A percentile compares a stretch with the other conserved stretches of the same genome.
Evolutionary conservation across 1,284 basidiomycete species (phyloP).

Genomic region (Ustilago sp.): DNA sequence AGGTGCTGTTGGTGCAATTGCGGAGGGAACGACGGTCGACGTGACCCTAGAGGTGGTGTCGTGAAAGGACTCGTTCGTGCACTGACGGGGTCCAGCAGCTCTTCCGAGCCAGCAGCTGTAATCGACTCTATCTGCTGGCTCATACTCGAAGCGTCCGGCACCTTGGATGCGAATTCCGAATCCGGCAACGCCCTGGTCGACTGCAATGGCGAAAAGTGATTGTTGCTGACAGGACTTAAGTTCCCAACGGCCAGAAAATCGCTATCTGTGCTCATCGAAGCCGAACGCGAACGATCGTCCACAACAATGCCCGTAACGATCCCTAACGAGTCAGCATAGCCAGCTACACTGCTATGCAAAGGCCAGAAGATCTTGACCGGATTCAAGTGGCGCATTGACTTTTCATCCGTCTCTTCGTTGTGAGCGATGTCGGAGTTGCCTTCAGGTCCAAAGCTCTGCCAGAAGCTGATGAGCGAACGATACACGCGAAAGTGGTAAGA

Average conservation of each 20-base stretch:
- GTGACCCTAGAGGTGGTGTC: slow-evolving; percentile 38
- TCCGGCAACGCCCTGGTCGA: slow-evolving; percentile 20
- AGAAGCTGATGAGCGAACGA: slow-evolving; percentile 40
- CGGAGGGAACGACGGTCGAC: slow-evolving; percentile 23
- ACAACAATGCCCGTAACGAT: slow-evolving; percentile 24
- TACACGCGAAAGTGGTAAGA: slow-evolving; percentile 59
- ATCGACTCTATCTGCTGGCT: slow-evolving; percentile 39
- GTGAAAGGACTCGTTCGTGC: slow-evolving; percentile 27
- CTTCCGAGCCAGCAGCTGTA: slow-evolving; percentile 33
- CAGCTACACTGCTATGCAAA: slow-evolving; percentile 38
- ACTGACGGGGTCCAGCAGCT: slow-evolving; percentile 19
- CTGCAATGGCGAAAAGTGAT: slow-evolving; percentile 42
- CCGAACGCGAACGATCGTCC: slow-evolving; percentile 15
- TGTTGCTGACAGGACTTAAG: slow-evolving; percentile 32
- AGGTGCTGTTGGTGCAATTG: slow-evolving; percentile 18
- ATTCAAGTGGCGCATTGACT: slow-evolving; percentile 45
- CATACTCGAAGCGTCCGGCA: slow-evolving; percentile 26
- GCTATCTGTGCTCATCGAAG: slow-evolving; percentile 34
- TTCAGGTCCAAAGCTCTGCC: slow-evolving; percentile 36
- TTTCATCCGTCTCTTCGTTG: slow-evolving; percentile 44
- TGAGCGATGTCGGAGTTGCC: slow-evolving; percentile 36
- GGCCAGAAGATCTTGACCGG: slow-evolving; percentile 58
- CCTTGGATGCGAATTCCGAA: slow-evolving; percentile 34
- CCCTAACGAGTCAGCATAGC: slow-evolving; percentile 41
- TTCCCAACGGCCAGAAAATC: slow-evolving; percentile 20